Base-by-base conservation (phyloP, 805 yeast species). In the Metschnikowia henanensis region DNA sequence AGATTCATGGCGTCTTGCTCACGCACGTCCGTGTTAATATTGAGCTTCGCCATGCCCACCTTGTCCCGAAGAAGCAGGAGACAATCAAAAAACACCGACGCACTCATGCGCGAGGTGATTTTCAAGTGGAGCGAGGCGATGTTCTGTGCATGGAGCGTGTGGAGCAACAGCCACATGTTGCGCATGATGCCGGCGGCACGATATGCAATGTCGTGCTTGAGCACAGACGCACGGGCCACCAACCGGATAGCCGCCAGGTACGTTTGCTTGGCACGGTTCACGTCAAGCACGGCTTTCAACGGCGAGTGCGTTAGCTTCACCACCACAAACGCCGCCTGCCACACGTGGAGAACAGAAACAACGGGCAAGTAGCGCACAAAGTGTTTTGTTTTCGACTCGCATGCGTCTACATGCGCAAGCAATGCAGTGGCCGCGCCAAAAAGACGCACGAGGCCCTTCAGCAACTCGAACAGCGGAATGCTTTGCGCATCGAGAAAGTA, bases 101-200 rank as follows among this genome's bases (percentile, higher is more conserved):
- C 97, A 7, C 95, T 79, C 95, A 89, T 85, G 53, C 99, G 77
- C 5, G 95, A 84, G 38, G 87, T 74, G 13, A 91, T 83, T 3
- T 76, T 76, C 4, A 87, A 81, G 31, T 70, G 66, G 23, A 67
- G 59, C 13, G 62, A 61, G 8, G 65, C 62, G 44, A 60, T 52
- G n/a, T 63, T 62, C 49, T 77, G 79, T 32, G 79, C 83, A 50
- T 81, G 79, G 53, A 90, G 68, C 4, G 84, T 75, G 39, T 84
- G 78, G 63, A 87, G 87, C 46, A 90, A 72, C 47, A 85, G 87
- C 99, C 99, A 92, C 72, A 90, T 83, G 58, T 90, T 90, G 57
- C 86, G 79, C 94, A 94, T 88, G 46, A 94, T 89, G 7, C 96
- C 97, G 35, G 95, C 83, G 0, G 96, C 87, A 52, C 98, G 77